phyloP scores from a whole-genome alignment of 2,329 filamentous ascomycete species.

The Fusarium haematococcum region DNA sequence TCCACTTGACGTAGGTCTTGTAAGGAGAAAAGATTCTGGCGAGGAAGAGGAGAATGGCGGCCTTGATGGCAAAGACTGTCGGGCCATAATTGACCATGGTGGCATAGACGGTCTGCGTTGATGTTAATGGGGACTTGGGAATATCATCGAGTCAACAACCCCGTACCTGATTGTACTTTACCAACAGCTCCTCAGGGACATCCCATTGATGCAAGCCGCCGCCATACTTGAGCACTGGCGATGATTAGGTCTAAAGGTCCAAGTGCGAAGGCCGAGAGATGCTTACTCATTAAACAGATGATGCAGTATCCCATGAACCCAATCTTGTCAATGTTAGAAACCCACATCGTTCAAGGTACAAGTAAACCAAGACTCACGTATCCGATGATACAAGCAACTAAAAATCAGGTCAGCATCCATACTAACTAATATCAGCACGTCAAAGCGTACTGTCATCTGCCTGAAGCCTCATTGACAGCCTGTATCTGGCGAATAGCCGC shows the following conservation, averaged over 20 bases:
- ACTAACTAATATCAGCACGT: accelerated
- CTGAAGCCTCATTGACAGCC: conserved; percentile 18
- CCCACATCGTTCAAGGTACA: accelerated
- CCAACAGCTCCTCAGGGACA: conserved; percentile 16
- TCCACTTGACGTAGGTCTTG: conserved; percentile 32
- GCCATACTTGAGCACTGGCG: conserved; percentile 23
- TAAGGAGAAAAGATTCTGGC: conserved; percentile 20
- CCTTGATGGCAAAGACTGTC: conserved; percentile 30
- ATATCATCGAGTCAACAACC: background rate
- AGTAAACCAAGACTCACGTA: background rate
- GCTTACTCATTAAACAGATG: conserved; percentile 21
- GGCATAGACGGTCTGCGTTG: conserved; percentile 17
- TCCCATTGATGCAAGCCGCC: conserved; percentile 30
- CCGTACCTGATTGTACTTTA: conserved; percentile 17
- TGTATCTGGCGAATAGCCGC: conserved; percentile 19
- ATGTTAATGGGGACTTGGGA: background rate
- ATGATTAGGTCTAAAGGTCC: background rate
- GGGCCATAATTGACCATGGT: conserved; percentile 32
- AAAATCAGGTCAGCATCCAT: background rate
- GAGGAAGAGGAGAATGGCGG: conserved; percentile 25
- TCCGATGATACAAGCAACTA: conserved; percentile 26
- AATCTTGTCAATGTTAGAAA: conserved; percentile 6
- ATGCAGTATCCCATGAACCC: conserved; percentile 30
- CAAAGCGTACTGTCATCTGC: conserved; percentile 17
- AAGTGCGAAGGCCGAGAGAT: accelerated